phyloP scores from a whole-genome alignment of 164 flowering plant genomes.

The Chloranthus sessilifolius region DNA sequence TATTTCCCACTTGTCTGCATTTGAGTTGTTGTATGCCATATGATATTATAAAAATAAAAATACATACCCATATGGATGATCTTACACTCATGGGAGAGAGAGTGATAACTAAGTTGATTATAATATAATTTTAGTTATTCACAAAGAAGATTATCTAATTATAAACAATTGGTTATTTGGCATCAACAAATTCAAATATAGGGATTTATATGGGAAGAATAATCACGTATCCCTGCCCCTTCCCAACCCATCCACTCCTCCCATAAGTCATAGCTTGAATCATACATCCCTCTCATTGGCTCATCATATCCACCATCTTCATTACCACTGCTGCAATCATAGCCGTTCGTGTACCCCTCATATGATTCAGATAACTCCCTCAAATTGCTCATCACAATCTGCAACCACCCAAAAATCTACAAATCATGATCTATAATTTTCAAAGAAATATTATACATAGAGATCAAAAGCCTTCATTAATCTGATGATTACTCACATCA shows the following conservation, averaged over 20 bases:
- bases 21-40: too few relatives aligned
- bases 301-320: slow-evolving; percentile 27
- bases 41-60: too few relatives aligned
- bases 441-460: not conserved
- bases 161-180: too few relatives aligned
- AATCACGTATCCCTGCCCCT: slow-evolving; percentile 83
- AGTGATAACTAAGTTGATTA: too few relatives aligned
- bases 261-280: slow-evolving; percentile 73
- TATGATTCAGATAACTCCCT: slow-evolving; percentile 25
- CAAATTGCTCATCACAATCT: slow-evolving; percentile 69
- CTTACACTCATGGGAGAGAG: too few relatives aligned
- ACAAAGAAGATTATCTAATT: too few relatives aligned
- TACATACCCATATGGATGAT: too few relatives aligned
- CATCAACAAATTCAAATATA: slow-evolving; percentile 32
- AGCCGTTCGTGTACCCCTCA: slow-evolving; percentile 1
- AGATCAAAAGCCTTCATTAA: not conserved
- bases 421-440: too few relatives aligned
- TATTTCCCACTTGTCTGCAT: too few relatives aligned
- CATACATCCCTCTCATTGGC: slow-evolving; percentile 47
- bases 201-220: slow-evolving; percentile 76
- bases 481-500: slow-evolving; percentile 46
- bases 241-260: slow-evolving; percentile 99
- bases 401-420: slow-evolving; percentile 12
- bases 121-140: too few relatives aligned
- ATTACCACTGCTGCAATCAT: not conserved